Evolutionary conservation across 2,329 filamentous ascomycete species (phyloP), one percentile per base, ranked within the genome.

Genomic region (Penicillium sp.): DNA sequence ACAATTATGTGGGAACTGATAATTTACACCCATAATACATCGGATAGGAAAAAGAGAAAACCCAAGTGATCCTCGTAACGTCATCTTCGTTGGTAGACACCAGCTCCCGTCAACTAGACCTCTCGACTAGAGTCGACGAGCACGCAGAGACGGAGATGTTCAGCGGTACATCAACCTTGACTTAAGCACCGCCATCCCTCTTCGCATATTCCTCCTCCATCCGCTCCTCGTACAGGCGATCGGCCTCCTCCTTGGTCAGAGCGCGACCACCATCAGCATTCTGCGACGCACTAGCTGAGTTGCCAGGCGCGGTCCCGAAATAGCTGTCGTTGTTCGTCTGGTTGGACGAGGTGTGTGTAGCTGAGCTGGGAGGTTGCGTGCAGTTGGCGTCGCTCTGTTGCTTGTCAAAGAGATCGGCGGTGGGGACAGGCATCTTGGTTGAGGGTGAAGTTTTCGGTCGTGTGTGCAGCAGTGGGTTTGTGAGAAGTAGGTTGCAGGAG

Each of bases 151-250:
- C 2, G 18, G 13, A 29, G 4, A 37, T 46, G 32, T 29, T 6
- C 32, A 22, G 14, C 14, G 6, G 22, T 20, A n/a, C 4, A 32
- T 1, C 26, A 31, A 18, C 16, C 5, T 18, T 11, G 22, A 24
- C 45, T 66, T 64, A 75, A 64, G 78, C 74, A 67, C 74, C 73
- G 1, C 73, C 72, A 61, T 78, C 76, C 48, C 76, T 63, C 72
- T 77, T 76, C 55, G 74, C 74, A 66, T 78, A 76, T 63, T 80
- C 78, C 45, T 77, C 76, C 66, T 77, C 77, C 65, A 79, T 79
- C 14, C 74, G 70, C 63, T 79, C 76, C 58, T 77, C 71, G 57
- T 78, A 79, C 39, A 76, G 57, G 13, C 71, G 68, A 57, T 78
- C 76, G 2, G 73, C 75, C 55, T 78, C 75, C 46, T 74, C 74